Conservation (phyloP, 768 basidiomycete species). For the Suillus weaverae region DNA sequence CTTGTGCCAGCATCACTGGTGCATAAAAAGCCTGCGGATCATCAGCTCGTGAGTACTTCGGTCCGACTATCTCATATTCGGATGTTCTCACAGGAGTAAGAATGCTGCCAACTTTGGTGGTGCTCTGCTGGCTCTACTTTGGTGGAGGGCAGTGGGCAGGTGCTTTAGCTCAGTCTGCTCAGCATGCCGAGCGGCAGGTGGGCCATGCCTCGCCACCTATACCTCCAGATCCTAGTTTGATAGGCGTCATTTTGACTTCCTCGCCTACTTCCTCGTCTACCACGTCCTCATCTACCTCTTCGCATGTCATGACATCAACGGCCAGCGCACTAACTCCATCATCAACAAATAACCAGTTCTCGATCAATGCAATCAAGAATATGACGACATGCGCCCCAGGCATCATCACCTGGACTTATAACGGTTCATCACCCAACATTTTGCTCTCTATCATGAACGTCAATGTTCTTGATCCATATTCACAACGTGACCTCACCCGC, state of each 20-base stretch:
- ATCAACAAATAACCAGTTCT: constrained; percentile 18
- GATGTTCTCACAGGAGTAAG: not conserved
- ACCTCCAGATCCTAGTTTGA: not conserved
- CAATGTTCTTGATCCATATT: constrained; percentile 19
- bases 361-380: constrained; percentile 24
- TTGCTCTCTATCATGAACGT: constrained; percentile 42
- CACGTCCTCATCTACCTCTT: constrained; percentile 11
- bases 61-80: not conserved
- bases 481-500: constrained; percentile 21
- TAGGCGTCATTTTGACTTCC: no score
- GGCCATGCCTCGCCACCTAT: not conserved
- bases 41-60: not conserved
- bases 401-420: constrained; percentile 41
- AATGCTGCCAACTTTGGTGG: not conserved
- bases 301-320: constrained; percentile 5
- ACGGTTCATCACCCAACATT: constrained; percentile 31
- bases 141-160: not conserved
- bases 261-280: not conserved
- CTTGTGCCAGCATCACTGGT: not conserved
- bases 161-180: not conserved
- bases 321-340: constrained; percentile 8
- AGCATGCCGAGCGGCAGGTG: constrained; percentile 1
- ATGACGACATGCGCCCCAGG: constrained; percentile 37
- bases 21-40: not conserved
- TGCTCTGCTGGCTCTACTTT: not conserved